Percentiles rank a stretch among this genome's conserved stretches.
phyloP scores from a whole-genome alignment of 352 stramenopile species.

The Phytophthora hibernalis region DNA sequence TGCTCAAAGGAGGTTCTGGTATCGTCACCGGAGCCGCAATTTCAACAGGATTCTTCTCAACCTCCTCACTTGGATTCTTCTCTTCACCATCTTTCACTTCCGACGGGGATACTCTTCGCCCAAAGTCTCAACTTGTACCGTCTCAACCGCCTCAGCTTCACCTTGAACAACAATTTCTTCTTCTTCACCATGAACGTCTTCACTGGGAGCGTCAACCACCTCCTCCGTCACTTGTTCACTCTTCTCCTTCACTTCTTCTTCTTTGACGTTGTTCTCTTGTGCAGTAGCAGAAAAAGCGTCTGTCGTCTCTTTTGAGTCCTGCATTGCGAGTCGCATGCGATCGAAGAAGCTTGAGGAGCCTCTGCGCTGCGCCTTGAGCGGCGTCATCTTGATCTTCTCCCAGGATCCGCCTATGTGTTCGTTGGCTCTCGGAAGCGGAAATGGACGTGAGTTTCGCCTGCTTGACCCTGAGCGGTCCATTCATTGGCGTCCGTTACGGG shows the following conservation, averaged over 20 bases:
- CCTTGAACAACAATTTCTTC: too few species aligned
- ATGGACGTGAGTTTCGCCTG: not conserved
- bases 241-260: not conserved
- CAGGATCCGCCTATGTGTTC: too few species aligned
- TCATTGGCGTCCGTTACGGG: too few species aligned
- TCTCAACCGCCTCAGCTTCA: not conserved
- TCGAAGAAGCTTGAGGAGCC: constrained; percentile 16
- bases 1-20: not conserved
- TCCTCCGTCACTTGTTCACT: not conserved
- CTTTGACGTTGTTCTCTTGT: not conserved
- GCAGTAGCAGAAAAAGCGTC: not conserved
- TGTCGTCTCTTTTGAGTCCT: not conserved
- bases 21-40: not conserved
- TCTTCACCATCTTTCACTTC: not conserved
- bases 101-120: not conserved
- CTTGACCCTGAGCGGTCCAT: too few species aligned
- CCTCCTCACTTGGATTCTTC: not conserved
- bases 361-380: not conserved
- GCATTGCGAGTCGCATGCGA: constrained; percentile 6
- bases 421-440: not conserved
- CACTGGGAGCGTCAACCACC: not conserved
- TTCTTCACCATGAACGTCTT: not conserved
- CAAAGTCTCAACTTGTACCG: not conserved
- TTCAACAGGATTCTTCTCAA: not conserved
- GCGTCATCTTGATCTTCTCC: not conserved